Conservation (phyloP, 2,329 filamentous ascomycete genomes). For the Pseudopyrenochaeta lycopersici region DNA sequence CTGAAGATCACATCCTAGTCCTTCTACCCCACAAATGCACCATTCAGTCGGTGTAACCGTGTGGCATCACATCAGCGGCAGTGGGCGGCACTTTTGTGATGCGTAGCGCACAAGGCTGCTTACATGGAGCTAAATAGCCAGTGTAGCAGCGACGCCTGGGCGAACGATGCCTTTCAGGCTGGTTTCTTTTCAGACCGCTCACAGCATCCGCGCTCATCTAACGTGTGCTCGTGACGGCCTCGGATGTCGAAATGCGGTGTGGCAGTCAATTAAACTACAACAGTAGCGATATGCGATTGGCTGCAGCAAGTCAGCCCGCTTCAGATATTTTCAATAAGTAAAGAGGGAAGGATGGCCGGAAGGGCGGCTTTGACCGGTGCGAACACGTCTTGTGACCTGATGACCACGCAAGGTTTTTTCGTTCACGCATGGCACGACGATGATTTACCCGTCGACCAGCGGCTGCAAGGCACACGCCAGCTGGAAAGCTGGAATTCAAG, state of each 20-base stretch:
- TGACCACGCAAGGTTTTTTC: slow-evolving; percentile 37
- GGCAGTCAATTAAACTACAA: slow-evolving; percentile 48
- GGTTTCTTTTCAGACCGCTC: slow-evolving; percentile 17
- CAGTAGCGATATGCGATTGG: slow-evolving; percentile 36
- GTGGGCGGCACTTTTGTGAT: slow-evolving; percentile 24
- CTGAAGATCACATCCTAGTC: slow-evolving; percentile 24
- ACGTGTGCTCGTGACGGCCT: slow-evolving; percentile 33
- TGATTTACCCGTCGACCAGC: slow-evolving; percentile 44
- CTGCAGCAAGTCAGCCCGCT: slow-evolving; percentile 32
- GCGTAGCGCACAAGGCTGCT: slow-evolving; percentile 26
- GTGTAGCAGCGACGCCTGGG: slow-evolving; percentile 2
- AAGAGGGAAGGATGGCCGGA: slow-evolving; percentile 21
- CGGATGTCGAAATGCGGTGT: slow-evolving; percentile 38
- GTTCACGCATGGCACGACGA: slow-evolving; percentile 23
- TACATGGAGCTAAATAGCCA: slow-evolving; percentile 3
- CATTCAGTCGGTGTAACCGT: slow-evolving; percentile 28
- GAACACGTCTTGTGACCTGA: slow-evolving; percentile 44
- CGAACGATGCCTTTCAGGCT: slow-evolving; percentile 14
- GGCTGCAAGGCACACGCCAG: slow-evolving; percentile 44
- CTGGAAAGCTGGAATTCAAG: slow-evolving; percentile 20
- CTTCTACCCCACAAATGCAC: slow-evolving; percentile 37
- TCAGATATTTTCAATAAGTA: slow-evolving; percentile 23
- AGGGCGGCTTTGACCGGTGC: slow-evolving; percentile 35
- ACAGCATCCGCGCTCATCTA: slow-evolving; percentile 32
- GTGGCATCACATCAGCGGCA: slow-evolving; percentile 14